phyloP scores from a whole-genome alignment of 768 basidiomycete genomes.

The Lactarius vividus region DNA sequence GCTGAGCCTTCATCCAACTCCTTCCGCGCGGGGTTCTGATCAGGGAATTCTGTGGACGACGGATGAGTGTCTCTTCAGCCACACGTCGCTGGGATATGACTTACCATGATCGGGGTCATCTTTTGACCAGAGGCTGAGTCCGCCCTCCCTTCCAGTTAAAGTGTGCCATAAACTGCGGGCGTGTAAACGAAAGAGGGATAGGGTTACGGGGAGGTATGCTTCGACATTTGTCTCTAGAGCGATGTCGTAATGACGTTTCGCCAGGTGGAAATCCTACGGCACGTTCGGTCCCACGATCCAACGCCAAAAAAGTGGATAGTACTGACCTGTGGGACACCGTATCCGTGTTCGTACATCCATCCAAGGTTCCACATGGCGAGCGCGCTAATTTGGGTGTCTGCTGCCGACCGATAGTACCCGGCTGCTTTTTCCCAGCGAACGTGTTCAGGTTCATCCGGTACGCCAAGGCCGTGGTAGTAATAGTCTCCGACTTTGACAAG shows the following conservation, averaged over 20 bases:
- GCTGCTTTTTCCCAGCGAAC: conserved; percentile 85
- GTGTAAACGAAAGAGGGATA: conserved; percentile 83
- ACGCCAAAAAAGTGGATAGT: neutral
- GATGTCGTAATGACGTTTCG: conserved; percentile 92
- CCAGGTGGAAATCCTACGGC: conserved; percentile 87
- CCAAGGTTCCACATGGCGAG: conserved; percentile 98
- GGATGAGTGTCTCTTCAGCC: neutral
- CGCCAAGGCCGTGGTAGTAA: conserved; percentile 88
- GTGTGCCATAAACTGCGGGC: conserved; percentile 82
- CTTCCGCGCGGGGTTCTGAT: conserved; percentile 13
- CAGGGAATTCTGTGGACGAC: neutral
- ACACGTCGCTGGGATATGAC: conserved; percentile 3
- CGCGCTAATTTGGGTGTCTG: conserved; percentile 88
- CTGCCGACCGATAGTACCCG: conserved; percentile 91
- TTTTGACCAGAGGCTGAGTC: conserved; percentile 62
- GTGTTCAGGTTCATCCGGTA: conserved; percentile 61
- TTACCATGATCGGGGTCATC: conserved; percentile 48
- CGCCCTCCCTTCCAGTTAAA: conserved; percentile 53
- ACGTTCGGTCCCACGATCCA: conserved; percentile 1
- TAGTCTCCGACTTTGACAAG: conserved; percentile 98
- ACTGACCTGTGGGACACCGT: conserved; percentile 82
- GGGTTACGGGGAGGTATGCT: conserved; percentile 81
- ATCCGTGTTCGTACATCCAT: conserved; percentile 98
- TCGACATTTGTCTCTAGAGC: conserved; percentile 85
- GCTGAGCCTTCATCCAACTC: conserved; percentile 24